A percentile compares a stretch with the other conserved stretches of the same genome.
Conservation (phyloP, 306 rosid genomes). For the Quercus berberidifolia region DNA sequence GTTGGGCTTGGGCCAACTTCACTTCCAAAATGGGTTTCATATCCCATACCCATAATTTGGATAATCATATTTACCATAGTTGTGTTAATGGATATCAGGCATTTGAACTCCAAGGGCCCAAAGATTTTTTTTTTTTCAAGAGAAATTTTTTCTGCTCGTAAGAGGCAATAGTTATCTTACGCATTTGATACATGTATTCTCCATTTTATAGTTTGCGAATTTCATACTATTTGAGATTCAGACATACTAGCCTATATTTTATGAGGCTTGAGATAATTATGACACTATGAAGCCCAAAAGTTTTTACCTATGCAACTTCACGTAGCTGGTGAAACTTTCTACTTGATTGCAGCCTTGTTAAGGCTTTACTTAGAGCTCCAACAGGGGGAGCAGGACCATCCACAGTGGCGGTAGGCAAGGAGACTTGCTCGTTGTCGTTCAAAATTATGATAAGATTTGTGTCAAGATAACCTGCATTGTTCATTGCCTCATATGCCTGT, state of each 20-base stretch:
- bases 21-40: background rate
- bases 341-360: slow-evolving; percentile 40
- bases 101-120: too few species aligned
- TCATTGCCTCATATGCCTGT: slow-evolving; percentile 71
- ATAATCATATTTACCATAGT: too few species aligned
- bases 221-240: background rate
- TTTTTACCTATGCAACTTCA: slow-evolving; percentile 49
- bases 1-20: background rate
- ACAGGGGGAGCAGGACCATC: slow-evolving; percentile 62
- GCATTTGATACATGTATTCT: too few species aligned
- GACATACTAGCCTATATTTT: background rate
- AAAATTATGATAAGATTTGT: slow-evolving; percentile 56
- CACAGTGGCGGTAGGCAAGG: slow-evolving; percentile 61
- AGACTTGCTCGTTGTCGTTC: slow-evolving; percentile 66
- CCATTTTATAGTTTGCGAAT: too few species aligned
- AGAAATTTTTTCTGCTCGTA: too few species aligned
- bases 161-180: too few species aligned
- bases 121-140: too few species aligned
- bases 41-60: background rate
- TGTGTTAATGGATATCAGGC: too few species aligned
- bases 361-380: slow-evolving; percentile 62
- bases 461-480: slow-evolving; percentile 65
- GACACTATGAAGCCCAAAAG: background rate
- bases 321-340: slow-evolving; percentile 38
- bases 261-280: too few species aligned